Conservation (phyloP, 441 rosid genomes). For the Populus hybrid region DNA sequence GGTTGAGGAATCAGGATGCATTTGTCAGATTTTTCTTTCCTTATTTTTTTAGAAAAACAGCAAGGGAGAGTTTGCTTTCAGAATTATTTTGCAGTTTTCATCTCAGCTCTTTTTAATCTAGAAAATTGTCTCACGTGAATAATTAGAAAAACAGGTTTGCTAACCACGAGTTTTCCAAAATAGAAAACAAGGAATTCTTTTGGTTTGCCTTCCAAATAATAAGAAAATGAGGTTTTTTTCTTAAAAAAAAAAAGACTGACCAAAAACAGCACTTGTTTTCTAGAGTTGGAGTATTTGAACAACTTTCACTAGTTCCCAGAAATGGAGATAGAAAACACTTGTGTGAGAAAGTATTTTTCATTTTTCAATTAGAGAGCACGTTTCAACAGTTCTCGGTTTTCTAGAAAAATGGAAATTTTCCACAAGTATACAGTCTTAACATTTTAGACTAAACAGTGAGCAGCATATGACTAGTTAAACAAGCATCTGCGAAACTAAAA, state of each 20-base stretch:
- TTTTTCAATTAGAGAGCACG: neutral
- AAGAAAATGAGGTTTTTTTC: neutral
- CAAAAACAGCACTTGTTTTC: neutral
- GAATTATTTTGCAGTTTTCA: neutral
- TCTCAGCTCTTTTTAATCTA: neutral
- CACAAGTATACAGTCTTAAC: neutral
- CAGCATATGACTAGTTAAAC: neutral
- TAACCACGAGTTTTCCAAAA: neutral
- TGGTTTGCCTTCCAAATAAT: neutral
- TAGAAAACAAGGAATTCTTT: neutral
- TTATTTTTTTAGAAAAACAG: neutral
- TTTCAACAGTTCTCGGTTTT: neutral
- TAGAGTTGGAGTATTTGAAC: neutral
- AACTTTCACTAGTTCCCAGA: neutral
- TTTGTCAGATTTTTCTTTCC: neutral
- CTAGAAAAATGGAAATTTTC: neutral
- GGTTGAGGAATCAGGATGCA: neutral
- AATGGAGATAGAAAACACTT: neutral
- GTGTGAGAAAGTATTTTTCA: neutral
- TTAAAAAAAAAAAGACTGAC: neutral
- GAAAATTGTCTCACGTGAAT: neutral
- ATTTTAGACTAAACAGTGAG: neutral
- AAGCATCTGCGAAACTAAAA: neutral
- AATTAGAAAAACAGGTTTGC: too few species aligned
- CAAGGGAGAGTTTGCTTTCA: neutral